Conservation (phyloP, 2,329 filamentous ascomycete genomes). For the Calonectria honghensis region DNA sequence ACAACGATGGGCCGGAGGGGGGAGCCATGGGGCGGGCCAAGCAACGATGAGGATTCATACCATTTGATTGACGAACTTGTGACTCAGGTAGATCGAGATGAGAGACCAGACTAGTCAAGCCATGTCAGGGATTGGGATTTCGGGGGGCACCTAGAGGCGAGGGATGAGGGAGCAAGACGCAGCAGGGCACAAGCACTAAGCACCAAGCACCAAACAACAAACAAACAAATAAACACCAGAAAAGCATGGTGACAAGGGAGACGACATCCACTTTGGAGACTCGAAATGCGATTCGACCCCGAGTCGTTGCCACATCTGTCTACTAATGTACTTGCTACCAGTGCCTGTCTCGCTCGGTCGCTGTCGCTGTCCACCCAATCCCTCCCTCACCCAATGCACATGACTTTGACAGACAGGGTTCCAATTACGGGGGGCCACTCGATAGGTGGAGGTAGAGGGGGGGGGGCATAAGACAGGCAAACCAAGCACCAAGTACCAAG, state of each 20-base stretch:
- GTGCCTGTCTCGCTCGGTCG: conserved; percentile 17
- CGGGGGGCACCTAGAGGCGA: not conserved
- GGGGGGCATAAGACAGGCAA: conserved; percentile 4
- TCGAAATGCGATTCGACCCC: conserved; percentile 39
- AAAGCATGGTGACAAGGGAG: conserved; percentile 38
- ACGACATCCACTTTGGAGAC: conserved; percentile 39
- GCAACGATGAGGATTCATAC: conserved; percentile 19
- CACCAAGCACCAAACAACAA: conserved; percentile 30
- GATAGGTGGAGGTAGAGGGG: not conserved
- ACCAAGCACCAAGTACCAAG: conserved; percentile 36
- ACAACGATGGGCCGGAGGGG: conserved; percentile 8
- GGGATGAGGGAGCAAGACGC: not conserved
- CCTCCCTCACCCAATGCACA: conserved; percentile 38
- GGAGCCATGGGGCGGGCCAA: conserved; percentile 2
- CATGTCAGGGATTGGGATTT: conserved; percentile 13
- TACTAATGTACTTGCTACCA: conserved; percentile 18
- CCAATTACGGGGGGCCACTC: conserved; percentile 25
- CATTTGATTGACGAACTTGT: conserved; percentile 28
- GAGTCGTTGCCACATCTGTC: conserved; percentile 11
- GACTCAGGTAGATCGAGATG: conserved; percentile 27
- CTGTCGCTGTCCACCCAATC: conserved; percentile 24
- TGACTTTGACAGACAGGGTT: conserved; percentile 38
- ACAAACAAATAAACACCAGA: conserved; percentile 24
- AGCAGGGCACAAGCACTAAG: conserved; percentile 14
- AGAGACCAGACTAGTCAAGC: conserved; percentile 20